Base-by-base conservation (phyloP, 345 rosid species). In the Gossypium bickii region DNA sequence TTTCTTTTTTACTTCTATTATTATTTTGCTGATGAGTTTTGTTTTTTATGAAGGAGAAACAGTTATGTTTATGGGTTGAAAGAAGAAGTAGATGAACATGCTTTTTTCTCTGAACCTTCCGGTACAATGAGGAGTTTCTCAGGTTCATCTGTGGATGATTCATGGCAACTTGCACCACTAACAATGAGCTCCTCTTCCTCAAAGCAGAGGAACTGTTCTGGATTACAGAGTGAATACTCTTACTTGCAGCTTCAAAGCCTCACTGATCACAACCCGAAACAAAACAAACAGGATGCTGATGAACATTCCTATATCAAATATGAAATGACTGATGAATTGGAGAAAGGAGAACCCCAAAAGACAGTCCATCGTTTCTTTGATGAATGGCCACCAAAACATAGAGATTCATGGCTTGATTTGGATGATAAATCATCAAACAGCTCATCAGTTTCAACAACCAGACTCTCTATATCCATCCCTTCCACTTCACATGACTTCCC, bases 291-390 rank as follows among this genome's bases (percentile, higher is more conserved):
- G 59, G 74, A 81, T 44, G 68, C 79, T 29, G 60, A 56, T 56
- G 80, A 80, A n/a, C 78, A 80, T 68, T 65, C 77, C 34, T 85
- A 77, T 59, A 43, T 77, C 67, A 82, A 75, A 3, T 76, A 73
- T 64, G 85, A 78, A 74, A 73, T 74, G 66, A 81, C 88, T 45
- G 38, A 74, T 44, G 83, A 78, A 81, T 18, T 67, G 70, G 89
- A 82, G 29, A 85, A 80, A 72, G 85, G 76, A 20, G 85, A 83
- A 76, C 77, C 87, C 71, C 86, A 89, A 73, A 91, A 88, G 84
- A 95, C 86, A 24, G 82, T 93, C 48, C 96, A 93, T 70, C 86
- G 85, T 63, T 95, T 95, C 86, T 89, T 95, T 69, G 99, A 95
- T 67, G 99, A 93, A 78, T 87, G 88, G 88, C 96, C 99, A 27